phyloP scores from a whole-genome alignment of 2,329 filamentous ascomycete species.

The Trichoderma guizhouense region DNA sequence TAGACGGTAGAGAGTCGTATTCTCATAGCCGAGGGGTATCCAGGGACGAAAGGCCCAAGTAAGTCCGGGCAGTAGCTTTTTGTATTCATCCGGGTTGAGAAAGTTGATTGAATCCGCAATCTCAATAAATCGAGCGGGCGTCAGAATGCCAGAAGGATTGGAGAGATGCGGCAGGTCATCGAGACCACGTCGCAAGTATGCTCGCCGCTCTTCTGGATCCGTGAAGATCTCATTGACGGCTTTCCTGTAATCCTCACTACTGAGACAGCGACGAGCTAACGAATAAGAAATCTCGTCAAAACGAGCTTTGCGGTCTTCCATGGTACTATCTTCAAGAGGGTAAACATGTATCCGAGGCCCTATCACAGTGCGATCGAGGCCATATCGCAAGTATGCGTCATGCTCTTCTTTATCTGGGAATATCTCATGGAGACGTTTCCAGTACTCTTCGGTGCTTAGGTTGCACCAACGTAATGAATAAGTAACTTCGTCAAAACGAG shows the following conservation, averaged over 20 bases:
- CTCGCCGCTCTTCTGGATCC: neutral
- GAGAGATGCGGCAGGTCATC: neutral
- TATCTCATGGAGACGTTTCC: neutral
- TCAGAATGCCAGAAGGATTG: neutral
- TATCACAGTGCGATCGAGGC: neutral
- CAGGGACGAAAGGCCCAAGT: neutral
- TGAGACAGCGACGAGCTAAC: neutral
- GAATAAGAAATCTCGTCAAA: neutral
- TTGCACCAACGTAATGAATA: neutral
- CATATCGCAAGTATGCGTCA: neutral
- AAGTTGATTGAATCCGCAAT: slow-evolving; percentile 5
- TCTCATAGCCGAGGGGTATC: slow-evolving; percentile 4
- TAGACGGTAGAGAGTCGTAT: slow-evolving; percentile 4
- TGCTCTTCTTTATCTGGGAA: neutral
- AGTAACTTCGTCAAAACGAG: neutral
- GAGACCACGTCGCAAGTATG: neutral
- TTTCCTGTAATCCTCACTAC: neutral
- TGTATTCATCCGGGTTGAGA: neutral
- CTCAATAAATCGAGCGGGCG: neutral
- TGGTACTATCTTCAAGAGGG: neutral
- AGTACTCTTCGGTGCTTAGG: neutral
- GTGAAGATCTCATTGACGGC: neutral
- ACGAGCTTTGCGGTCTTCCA: slow-evolving; percentile 5
- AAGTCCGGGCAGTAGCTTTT: neutral
- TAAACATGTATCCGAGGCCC: too few relatives aligned